Evolutionary conservation across 2,329 filamentous ascomycete species (phyloP).

Genomic region (Acrodontium crateriforme): DNA sequence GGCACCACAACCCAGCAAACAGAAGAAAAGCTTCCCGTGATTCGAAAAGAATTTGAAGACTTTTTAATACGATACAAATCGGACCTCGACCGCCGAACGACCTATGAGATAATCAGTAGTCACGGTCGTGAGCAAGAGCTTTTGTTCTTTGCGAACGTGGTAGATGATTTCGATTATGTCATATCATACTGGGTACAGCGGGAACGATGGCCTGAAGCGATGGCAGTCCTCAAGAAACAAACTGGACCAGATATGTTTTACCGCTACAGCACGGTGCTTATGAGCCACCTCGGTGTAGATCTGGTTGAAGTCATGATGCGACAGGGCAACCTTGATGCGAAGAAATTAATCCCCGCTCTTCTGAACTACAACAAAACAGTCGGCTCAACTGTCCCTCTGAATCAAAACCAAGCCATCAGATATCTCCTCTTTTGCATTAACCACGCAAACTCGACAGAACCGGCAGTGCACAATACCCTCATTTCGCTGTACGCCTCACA

Average conservation of each 20-base stretch:
- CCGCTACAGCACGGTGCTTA: slow-evolving; percentile 90
- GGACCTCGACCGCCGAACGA: slow-evolving; percentile 81
- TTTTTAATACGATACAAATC: slow-evolving; percentile 75
- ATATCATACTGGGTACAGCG: slow-evolving; percentile 94
- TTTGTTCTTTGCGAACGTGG: slow-evolving; percentile 73
- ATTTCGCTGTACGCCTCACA: slow-evolving; percentile 92
- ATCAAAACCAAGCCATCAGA: slow-evolving; percentile 71
- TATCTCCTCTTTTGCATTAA: slow-evolving; percentile 93
- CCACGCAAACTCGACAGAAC: slow-evolving; percentile 62
- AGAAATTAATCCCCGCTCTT: slow-evolving; percentile 81
- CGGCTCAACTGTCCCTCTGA: slow-evolving; percentile 48
- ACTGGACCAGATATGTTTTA: slow-evolving; percentile 90
- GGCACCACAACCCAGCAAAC: slow-evolving; percentile 40
- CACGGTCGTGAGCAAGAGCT: slow-evolving; percentile 90
- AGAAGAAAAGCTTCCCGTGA: slow-evolving; percentile 53
- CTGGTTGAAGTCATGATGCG: slow-evolving; percentile 93
- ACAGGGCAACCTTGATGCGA: slow-evolving; percentile 69
- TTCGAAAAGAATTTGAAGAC: slow-evolving; percentile 71
- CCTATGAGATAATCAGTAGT: slow-evolving; percentile 90
- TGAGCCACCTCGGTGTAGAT: slow-evolving; percentile 73
- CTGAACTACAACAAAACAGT: slow-evolving; percentile 76
- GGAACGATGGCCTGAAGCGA: slow-evolving; percentile 77
- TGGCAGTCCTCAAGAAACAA: slow-evolving; percentile 83
- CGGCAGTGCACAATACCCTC: slow-evolving; percentile 91
- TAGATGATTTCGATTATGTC: slow-evolving; percentile 90